Base-by-base conservation (phyloP, 176 grass and related monocot genomes). In the Alopecurus myosuroides region DNA sequence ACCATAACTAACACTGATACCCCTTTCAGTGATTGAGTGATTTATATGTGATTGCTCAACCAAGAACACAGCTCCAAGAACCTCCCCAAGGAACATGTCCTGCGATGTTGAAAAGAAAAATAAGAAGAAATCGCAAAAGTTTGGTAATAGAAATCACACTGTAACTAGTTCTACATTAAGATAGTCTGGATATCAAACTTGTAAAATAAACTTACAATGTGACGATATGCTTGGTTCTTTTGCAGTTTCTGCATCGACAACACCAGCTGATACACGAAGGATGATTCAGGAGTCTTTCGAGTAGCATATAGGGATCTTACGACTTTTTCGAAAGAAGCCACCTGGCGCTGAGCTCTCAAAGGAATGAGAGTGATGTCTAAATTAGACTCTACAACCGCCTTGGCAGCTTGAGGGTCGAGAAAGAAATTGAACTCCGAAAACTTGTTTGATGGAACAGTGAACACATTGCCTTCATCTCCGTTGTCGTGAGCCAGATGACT, bases 391-490 rank as follows among this genome's bases (percentile, higher is more conserved):
- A 93, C 31, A 33, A 96, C 84, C 26, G 42, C 65, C 81, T 91
- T 96, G 12, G 88, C 83, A 67, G 94, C 84, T 85, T 50, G 61
- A 70, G 94, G 94, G 79, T 96, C 94, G 30, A 96, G 94, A 84
- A 88, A 96, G 86, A 93, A 83, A 76, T 96, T 96, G 53, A 93
- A 93, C 57, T 96, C 94, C 10, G 94, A 71, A 34, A 82, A 91
- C 18, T 89, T 89, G 55, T 96, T 96, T 68, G 84, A 63, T 29
- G 72, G 80, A 56, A 91, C 86, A 5, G 88, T 89, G 70, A 93
- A 91, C 63, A 96, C 58, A 52, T 96, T 96, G 78, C 94, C 94
- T 41, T 51, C 70, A 23, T 87, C 85, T 53, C 35, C 88, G 34
- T 81, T 25, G 46, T 34, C 72, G 35, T 80, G 82, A 55, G 55